Conservation (phyloP, 2,329 filamentous ascomycete species). For the Fusarium fracticaudum region DNA sequence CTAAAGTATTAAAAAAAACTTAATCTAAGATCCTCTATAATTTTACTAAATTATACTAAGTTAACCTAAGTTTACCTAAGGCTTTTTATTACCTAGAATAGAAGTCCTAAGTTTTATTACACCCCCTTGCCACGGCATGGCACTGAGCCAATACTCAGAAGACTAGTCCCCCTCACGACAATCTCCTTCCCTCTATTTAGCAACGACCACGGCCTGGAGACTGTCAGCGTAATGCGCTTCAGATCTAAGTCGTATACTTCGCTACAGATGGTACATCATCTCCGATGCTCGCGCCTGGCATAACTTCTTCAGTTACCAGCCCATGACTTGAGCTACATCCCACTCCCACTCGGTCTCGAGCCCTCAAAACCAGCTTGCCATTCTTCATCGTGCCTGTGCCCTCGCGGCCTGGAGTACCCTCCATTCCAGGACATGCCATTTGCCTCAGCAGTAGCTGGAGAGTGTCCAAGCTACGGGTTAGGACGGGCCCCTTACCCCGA, state of each 20-base stretch:
- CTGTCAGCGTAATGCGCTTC: neutral
- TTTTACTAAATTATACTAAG: no score
- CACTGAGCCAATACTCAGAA: no score
- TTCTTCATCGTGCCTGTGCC: neutral
- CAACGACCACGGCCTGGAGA: neutral
- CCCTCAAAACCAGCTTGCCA: no score
- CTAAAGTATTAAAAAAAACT: no score
- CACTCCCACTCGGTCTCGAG: neutral
- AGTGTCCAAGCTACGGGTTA: neutral
- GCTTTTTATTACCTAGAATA: no score
- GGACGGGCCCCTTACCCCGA: neutral
- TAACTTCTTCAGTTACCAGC: neutral
- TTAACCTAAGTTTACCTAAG: no score
- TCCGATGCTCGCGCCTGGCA: no score
- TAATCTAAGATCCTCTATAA: no score
- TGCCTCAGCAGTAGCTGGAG: neutral
- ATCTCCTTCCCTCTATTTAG: neutral
- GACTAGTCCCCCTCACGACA: no score
- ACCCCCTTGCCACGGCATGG: no score
- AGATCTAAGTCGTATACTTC: neutral
- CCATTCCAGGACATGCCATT: no score
- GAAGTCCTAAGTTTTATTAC: no score
- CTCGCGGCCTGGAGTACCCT: neutral
- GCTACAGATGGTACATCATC: neutral
- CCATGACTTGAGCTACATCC: accelerated